Conservation (phyloP, 2,329 filamentous ascomycete genomes). For the Aspergillus brunneoviolaceus region DNA sequence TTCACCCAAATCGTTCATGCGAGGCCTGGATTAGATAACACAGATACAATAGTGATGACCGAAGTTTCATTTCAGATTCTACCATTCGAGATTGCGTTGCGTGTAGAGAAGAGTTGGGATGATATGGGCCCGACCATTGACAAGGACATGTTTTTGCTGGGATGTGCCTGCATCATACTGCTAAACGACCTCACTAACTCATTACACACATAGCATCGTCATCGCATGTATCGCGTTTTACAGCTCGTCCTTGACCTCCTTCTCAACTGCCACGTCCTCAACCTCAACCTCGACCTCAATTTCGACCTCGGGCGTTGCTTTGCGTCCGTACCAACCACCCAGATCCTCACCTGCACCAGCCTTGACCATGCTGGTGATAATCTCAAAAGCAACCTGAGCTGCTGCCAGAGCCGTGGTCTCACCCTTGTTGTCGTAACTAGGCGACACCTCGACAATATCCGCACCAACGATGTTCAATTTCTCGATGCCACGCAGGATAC, state of each 20-base stretch:
- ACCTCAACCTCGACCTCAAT: conserved; percentile 1
- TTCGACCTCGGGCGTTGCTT: conserved; percentile 21
- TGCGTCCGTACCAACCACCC: conserved; percentile 42
- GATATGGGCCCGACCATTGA: background rate
- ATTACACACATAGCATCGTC: conserved; percentile 17
- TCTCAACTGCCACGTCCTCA: conserved; percentile 10
- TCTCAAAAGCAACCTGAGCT: conserved; percentile 80
- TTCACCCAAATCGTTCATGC: conserved; percentile 6
- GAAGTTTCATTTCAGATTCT: conserved; percentile 4
- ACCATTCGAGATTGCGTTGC: background rate
- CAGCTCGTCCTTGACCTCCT: conserved; percentile 31
- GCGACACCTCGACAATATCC: conserved; percentile 85
- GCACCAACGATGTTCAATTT: conserved; percentile 81
- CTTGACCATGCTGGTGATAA: conserved; percentile 65
- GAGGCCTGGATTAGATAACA: conserved; percentile 23
- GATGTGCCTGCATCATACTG: background rate
- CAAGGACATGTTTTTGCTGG: background rate
- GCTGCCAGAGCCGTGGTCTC: conserved; percentile 81
- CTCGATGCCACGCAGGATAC: conserved; percentile 79
- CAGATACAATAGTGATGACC: conserved; percentile 26
- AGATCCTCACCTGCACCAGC: conserved; percentile 40
- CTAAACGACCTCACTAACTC: conserved; percentile 3
- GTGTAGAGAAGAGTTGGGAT: background rate
- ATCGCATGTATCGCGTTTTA: conserved; percentile 17
- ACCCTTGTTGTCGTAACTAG: conserved; percentile 75